These are phyloP conservation scores for Alternaria postmessia DNA, from an alignment of 2,329 filamentous ascomycete species.

Conservation along the genomic window DNA sequence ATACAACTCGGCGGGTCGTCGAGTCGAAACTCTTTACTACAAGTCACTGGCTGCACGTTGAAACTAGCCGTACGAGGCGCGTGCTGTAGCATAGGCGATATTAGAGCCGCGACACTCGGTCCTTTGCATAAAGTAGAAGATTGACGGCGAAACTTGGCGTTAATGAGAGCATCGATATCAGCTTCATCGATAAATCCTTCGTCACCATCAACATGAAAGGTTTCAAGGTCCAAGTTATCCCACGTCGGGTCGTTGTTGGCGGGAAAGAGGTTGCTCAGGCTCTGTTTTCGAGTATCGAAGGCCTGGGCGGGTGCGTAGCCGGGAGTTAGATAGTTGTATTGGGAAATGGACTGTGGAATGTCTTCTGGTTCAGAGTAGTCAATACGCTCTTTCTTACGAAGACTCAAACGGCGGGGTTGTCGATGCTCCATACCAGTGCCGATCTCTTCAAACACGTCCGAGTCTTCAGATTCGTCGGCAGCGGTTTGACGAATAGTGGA, in stretches of 20 bases:
- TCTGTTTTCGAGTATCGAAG: conserved; percentile 4
- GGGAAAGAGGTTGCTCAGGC: conserved; percentile 7
- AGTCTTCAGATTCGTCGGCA: conserved; percentile 1
- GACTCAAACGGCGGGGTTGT: conserved; percentile 4
- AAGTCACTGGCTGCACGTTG: conserved; percentile 23
- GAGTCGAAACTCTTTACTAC: conserved; percentile 19
- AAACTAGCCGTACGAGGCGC: conserved; percentile 21
- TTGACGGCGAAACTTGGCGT: conserved; percentile 11
- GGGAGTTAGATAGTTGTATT: background rate
- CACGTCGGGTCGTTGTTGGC: background rate
- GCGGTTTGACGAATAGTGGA: background rate
- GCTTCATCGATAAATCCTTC: background rate
- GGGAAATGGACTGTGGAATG: background rate
- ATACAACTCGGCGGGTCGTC: conserved; percentile 26
- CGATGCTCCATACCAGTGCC: background rate
- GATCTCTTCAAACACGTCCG: conserved; percentile 3
- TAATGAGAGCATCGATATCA: conserved; percentile 1
- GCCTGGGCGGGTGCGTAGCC: background rate
- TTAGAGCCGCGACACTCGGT: conserved; percentile 8
- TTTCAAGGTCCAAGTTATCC: background rate
- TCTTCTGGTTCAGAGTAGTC: conserved; percentile 19
- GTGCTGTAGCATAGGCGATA: background rate
- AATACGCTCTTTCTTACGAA: conserved; percentile 22
- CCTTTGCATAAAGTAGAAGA: conserved; percentile 17
- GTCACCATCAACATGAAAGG: background rate